Conservation (phyloP, 73 alveolate genomes). For the Uronychia setigera region DNA sequence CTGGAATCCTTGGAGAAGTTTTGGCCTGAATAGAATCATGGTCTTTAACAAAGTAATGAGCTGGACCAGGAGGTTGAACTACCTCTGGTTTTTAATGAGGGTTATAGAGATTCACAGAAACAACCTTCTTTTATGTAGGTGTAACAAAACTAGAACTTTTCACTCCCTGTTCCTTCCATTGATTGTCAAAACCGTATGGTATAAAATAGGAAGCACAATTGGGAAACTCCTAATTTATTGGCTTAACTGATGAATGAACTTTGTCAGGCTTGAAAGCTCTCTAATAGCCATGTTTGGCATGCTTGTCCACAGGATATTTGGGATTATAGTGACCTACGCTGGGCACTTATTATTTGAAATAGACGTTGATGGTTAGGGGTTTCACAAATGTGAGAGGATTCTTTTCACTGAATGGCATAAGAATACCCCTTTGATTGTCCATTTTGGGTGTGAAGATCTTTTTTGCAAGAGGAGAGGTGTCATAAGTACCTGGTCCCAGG, state of each 20-base stretch:
- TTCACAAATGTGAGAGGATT: constrained; percentile 53
- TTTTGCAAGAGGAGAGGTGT: constrained; percentile 18
- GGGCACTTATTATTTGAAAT: constrained; percentile 43
- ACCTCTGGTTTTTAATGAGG: constrained; percentile 41
- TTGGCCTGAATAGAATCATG: not conserved
- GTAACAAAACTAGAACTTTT: constrained; percentile 27
- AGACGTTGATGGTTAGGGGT: constrained; percentile 55
- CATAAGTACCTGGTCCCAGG: constrained; percentile 49
- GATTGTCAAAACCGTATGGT: constrained; percentile 30
- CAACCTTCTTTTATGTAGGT: constrained; percentile 48
- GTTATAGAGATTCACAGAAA: constrained; percentile 54
- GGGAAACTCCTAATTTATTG: too few relatives aligned
- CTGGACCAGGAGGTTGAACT: not conserved
- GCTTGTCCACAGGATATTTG: constrained; percentile 27
- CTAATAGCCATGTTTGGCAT: not conserved
- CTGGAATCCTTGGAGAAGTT: not conserved
- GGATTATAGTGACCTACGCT: constrained; percentile 50
- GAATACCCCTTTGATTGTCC: constrained; percentile 34
- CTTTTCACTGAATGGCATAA: constrained; percentile 50
- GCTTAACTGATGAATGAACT: too few relatives aligned
- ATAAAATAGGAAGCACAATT: constrained; percentile 20
- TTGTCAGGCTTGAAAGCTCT: constrained; percentile 33
- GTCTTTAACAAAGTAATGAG: not conserved
- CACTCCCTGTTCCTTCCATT: constrained; percentile 15
- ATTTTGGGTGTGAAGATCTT: constrained; percentile 24